Evolutionary conservation across 305 asterid species (phyloP).

Genomic region (Galium porrigens): DNA sequence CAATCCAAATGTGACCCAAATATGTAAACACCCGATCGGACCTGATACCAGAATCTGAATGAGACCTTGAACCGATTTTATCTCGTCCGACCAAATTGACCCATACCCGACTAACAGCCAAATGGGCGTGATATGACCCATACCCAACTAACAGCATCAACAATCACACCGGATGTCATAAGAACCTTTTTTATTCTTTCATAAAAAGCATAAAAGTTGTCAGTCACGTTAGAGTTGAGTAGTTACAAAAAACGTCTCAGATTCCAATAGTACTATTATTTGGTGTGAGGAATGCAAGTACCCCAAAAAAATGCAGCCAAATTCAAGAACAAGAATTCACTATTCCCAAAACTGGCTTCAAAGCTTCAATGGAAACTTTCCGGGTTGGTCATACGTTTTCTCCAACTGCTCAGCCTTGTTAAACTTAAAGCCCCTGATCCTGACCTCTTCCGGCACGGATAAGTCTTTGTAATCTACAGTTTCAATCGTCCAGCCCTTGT

Average conservation of each 20-base stretch:
- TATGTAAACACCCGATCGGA: no score
- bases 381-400: constrained; percentile 38
- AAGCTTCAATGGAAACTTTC: constrained; percentile 39
- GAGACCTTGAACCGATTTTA: no score
- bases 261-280: background rate
- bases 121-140: no score
- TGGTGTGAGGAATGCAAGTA: background rate
- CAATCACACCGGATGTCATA: no score
- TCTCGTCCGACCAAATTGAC: no score
- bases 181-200: background rate
- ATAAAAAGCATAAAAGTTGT: no score
- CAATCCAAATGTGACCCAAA: no score
- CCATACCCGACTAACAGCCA: no score
- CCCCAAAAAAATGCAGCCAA: background rate
- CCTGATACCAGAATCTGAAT: no score
- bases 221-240: background rate
- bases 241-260: background rate
- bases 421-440: constrained; percentile 73
- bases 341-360: constrained; percentile 14
- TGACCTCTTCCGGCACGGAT: constrained; percentile 59
- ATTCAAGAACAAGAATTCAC: background rate
- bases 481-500: constrained; percentile 67
- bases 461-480: constrained; percentile 47
- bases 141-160: no score
- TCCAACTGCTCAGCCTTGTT: constrained; percentile 73